Percentiles rank a stretch among this genome's conserved stretches.
Conservation (phyloP, 208 protist species). For the Leishmania tropica region DNA sequence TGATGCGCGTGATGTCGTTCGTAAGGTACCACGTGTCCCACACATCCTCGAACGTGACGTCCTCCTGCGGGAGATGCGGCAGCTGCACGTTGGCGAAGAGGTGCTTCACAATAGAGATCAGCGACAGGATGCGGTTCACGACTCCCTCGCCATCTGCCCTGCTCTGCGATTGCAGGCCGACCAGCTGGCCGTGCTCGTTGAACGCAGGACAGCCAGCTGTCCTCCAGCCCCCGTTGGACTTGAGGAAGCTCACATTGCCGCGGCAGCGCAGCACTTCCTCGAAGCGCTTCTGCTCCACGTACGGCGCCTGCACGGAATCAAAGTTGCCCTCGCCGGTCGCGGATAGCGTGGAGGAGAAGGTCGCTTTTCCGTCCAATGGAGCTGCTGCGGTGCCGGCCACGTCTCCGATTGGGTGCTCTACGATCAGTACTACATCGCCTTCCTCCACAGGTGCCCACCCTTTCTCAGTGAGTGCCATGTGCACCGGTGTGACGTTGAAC, state of each 20-base stretch:
- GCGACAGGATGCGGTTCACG: constrained; percentile 77
- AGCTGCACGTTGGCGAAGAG: constrained; percentile 90
- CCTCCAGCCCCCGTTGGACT: constrained; percentile 56
- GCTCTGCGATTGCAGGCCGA: constrained; percentile 88
- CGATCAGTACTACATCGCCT: constrained; percentile 82
- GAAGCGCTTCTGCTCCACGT: constrained; percentile 82
- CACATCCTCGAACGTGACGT: constrained; percentile 66
- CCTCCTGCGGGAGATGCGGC: constrained; percentile 53
- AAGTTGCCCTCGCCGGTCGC: background rate
- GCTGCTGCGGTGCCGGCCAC: constrained; percentile 2
- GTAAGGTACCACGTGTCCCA: constrained; percentile 90
- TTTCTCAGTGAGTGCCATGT: constrained; percentile 65
- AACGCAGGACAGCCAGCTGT: constrained; percentile 89
- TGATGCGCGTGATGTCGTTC: constrained; percentile 74
- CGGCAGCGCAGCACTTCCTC: constrained; percentile 83
- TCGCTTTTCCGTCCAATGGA: background rate
- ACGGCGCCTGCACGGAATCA: constrained; percentile 9
- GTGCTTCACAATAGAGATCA: constrained; percentile 89
- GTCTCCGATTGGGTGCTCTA: constrained; percentile 81
- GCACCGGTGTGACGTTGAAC: constrained; percentile 75
- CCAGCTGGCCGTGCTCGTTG: constrained; percentile 80
- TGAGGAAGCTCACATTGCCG: constrained; percentile 77
- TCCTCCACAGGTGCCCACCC: constrained; percentile 83
- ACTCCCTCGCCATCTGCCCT: constrained; percentile 67
- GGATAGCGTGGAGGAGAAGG: background rate